Percentiles rank a stretch among this genome's conserved stretches.
Evolutionary conservation across 2,329 filamentous ascomycete genomes (phyloP).

Genomic region (Exophiala calicioides): DNA sequence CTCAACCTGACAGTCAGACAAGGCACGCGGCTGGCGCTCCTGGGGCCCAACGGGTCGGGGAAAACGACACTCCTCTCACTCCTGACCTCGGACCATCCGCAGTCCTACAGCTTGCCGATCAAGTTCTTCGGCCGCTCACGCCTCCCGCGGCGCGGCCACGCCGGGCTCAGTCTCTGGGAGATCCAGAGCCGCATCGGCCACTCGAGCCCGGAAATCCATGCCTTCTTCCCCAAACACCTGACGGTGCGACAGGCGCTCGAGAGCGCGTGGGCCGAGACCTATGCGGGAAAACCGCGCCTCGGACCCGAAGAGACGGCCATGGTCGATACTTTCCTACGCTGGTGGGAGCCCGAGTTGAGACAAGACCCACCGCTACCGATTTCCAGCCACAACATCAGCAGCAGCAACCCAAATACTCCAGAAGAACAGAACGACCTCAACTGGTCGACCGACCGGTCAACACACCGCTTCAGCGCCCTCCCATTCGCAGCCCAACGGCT

Average conservation of each 20-base stretch:
- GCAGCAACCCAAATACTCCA: neutral
- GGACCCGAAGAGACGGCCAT: slow-evolving; percentile 56
- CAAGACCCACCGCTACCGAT: slow-evolving; percentile 44
- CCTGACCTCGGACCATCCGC: slow-evolving; percentile 92
- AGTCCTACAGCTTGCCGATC: slow-evolving; percentile 86
- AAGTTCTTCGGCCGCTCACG: slow-evolving; percentile 80
- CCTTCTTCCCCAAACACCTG: slow-evolving; percentile 80
- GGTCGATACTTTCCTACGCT: slow-evolving; percentile 69
- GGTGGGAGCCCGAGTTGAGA: slow-evolving; percentile 79
- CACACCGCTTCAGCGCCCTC: slow-evolving; percentile 66
- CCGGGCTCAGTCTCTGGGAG: slow-evolving; percentile 87
- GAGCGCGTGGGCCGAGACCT: slow-evolving; percentile 88
- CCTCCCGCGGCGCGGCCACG: slow-evolving; percentile 69
- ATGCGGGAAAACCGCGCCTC: slow-evolving; percentile 69
- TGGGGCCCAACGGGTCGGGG: slow-evolving; percentile 89
- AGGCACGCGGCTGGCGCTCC: slow-evolving; percentile 87
- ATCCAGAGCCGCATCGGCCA: slow-evolving; percentile 88
- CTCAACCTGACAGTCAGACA: slow-evolving; percentile 80
- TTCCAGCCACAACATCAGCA: slow-evolving; percentile 1
- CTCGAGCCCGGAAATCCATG: slow-evolving; percentile 89
- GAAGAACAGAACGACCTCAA: slow-evolving; percentile 19
- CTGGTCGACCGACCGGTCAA: slow-evolving; percentile 25
- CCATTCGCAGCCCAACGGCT: slow-evolving; percentile 83
- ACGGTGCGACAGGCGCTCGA: slow-evolving; percentile 74
- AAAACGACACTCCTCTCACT: slow-evolving; percentile 94